Conservation (phyloP, 1,284 basidiomycete genomes). For the Cryptococcus sp. region DNA sequence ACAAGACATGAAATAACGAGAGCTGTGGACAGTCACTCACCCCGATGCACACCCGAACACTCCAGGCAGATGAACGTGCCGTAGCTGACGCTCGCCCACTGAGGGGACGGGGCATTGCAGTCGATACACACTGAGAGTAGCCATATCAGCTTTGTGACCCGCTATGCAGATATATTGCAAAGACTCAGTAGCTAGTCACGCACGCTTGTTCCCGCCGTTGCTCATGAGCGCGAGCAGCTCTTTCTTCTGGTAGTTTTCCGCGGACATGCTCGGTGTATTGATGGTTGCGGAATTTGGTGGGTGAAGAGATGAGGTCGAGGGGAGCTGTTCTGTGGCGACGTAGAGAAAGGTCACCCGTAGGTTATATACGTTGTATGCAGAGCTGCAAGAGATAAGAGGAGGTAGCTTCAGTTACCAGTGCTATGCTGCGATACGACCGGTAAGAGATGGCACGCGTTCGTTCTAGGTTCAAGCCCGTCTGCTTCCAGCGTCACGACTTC, state of each 20-base stretch:
- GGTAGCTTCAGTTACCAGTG: not conserved
- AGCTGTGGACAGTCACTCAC: conserved; percentile 51
- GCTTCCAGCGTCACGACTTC: too few species aligned
- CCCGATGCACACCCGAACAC: conserved; percentile 87
- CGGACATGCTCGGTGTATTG: too few species aligned
- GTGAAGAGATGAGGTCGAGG: too few species aligned
- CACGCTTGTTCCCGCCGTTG: conserved; percentile 69
- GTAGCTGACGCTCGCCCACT: conserved; percentile 72
- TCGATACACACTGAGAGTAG: conserved; percentile 65
- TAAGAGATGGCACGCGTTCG: not conserved
- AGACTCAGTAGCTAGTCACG: conserved; percentile 12
- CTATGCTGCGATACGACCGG: not conserved
- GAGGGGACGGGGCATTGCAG: conserved; percentile 80
- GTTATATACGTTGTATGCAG: too few species aligned
- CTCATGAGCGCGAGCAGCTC: conserved; percentile 69
- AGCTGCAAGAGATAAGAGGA: too few species aligned
- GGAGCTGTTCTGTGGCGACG: too few species aligned
- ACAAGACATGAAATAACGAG: not conserved
- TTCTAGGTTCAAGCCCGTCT: too few species aligned
- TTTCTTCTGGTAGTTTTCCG: conserved; percentile 64
- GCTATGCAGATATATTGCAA: not conserved
- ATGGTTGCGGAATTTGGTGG: too few species aligned
- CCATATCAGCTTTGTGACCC: not conserved
- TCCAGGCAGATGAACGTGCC: conserved; percentile 86
- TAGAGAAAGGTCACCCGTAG: too few species aligned